These are phyloP conservation scores for Sphaerulina populicola DNA, from an alignment of 2,329 filamentous ascomycete species.

Conservation along the genomic window DNA sequence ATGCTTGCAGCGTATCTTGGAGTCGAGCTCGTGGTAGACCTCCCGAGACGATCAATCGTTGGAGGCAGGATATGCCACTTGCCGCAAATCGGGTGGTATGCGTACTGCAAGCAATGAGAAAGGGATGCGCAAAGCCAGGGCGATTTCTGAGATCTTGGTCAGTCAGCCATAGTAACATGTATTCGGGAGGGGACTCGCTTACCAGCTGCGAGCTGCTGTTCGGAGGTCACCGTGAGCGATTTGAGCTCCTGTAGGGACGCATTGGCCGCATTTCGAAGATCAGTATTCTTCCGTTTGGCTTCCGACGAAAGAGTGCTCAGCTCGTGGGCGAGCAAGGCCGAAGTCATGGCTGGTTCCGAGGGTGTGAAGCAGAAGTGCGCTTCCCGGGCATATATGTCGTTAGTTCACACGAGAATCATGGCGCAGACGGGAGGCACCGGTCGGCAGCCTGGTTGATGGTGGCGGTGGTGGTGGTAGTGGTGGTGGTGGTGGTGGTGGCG, in stretches of 20 bases:
- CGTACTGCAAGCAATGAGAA: slow-evolving; percentile 84
- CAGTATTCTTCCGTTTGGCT: slow-evolving; percentile 87
- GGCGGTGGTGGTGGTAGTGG: no score
- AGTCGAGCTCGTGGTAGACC: slow-evolving; percentile 72
- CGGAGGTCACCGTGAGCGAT: slow-evolving; percentile 61
- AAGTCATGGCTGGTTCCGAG: slow-evolving; percentile 22
- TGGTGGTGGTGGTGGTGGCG: no score
- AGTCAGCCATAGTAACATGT: slow-evolving; percentile 13
- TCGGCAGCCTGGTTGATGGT: no score
- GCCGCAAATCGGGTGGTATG: slow-evolving; percentile 83
- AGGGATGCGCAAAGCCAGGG: slow-evolving; percentile 80
- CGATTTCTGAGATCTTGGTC: slow-evolving; percentile 74
- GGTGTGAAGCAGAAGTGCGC: not conserved
- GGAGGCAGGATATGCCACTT: slow-evolving; percentile 65
- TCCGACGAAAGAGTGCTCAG: slow-evolving; percentile 44
- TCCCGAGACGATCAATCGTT: slow-evolving; percentile 69
- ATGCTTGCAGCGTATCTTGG: slow-evolving; percentile 76
- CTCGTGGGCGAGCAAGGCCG: slow-evolving; percentile 29
- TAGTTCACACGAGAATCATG: not conserved
- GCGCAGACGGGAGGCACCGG: not conserved
- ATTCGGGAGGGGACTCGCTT: slow-evolving; percentile 19
- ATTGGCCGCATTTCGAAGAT: slow-evolving; percentile 83
- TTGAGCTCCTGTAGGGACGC: slow-evolving; percentile 88
- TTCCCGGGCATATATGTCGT: not conserved
- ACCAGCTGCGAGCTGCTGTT: slow-evolving; percentile 67